phyloP scores from a whole-genome alignment of 2,329 filamentous ascomycete genomes.

The Endocalyx cinctus region DNA sequence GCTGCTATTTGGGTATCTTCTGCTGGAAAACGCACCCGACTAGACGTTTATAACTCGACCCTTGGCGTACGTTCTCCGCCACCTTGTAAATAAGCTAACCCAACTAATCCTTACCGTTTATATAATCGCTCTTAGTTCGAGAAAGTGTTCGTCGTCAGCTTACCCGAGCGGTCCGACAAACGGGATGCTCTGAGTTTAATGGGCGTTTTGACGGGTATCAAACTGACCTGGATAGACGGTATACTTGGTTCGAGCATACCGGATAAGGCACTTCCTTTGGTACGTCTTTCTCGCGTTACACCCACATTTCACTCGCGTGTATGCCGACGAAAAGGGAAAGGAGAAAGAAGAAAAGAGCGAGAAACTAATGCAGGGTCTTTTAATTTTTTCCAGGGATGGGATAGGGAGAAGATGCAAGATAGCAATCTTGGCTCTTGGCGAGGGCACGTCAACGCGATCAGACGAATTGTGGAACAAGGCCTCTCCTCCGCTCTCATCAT shows the following conservation, averaged over 20 bases:
- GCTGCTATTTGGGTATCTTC: too few species aligned
- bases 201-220: conserved; percentile 35
- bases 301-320: too few species aligned
- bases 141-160: conserved; percentile 39
- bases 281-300: conserved; percentile 7
- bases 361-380: background rate
- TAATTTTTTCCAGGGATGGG: conserved; percentile 13
- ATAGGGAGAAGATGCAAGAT: conserved; percentile 19
- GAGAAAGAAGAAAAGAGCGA: too few species aligned
- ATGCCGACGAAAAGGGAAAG: too few species aligned
- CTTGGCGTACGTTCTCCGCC: too few species aligned
- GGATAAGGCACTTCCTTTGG: conserved; percentile 36
- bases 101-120: too few species aligned
- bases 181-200: conserved; percentile 40
- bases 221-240: conserved; percentile 37
- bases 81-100: too few species aligned
- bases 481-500: conserved; percentile 36
- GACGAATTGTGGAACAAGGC: conserved; percentile 28
- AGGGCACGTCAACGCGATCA: conserved; percentile 31
- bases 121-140: conserved; percentile 36
- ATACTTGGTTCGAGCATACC: conserved; percentile 32
- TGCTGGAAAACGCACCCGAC: too few species aligned
- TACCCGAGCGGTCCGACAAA: conserved; percentile 41
- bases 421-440: conserved; percentile 35
- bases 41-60: too few species aligned